Percentiles rank a stretch among this genome's conserved stretches.
Evolutionary conservation across 2,329 filamentous ascomycete genomes (phyloP).

Genomic region (Lachnellula hyalina): DNA sequence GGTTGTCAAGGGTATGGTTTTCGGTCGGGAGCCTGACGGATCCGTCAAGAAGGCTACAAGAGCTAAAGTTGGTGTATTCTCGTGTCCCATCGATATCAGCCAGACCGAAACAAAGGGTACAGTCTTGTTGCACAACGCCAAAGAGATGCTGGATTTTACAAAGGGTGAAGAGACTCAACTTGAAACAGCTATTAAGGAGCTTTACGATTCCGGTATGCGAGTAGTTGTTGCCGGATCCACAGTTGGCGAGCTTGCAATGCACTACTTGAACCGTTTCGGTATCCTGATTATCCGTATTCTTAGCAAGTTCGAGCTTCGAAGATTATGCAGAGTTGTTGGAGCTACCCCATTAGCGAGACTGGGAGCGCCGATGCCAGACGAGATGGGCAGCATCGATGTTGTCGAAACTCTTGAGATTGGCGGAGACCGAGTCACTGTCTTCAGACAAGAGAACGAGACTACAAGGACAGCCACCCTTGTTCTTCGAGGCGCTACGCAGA

Average conservation of each 20-base stretch:
- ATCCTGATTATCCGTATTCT: constrained; percentile 96
- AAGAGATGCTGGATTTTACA: constrained; percentile 98
- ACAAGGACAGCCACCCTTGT: constrained; percentile 94
- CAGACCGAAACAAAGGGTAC: constrained; percentile 99
- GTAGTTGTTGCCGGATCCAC: constrained; percentile 89
- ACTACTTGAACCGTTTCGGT: constrained; percentile 96
- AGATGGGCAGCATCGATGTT: constrained; percentile 92
- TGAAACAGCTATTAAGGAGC: constrained; percentile 86
- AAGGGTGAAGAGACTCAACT: constrained; percentile 94
- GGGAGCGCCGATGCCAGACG: constrained; percentile 98
- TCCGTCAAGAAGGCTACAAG: constrained; percentile 83
- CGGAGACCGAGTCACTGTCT: constrained; percentile 95
- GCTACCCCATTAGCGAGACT: constrained; percentile 93
- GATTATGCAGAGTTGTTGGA: constrained; percentile 91
- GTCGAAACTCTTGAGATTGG: constrained; percentile 98
- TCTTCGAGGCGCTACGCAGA: constrained; percentile 91
- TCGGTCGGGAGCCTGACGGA: constrained; percentile 91
- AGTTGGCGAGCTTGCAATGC: constrained; percentile 91
- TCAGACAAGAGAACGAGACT: constrained; percentile 89
- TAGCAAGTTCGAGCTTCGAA: constrained; percentile 94
- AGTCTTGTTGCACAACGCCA: constrained; percentile 90
- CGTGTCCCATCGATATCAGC: constrained; percentile 89
- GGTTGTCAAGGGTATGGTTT: constrained; percentile 98
- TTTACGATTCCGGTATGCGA: constrained; percentile 87
- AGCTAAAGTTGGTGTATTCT: constrained; percentile 96